These are phyloP conservation scores for Platismatia glauca DNA, from an alignment of 495 filamentous ascomycete species.

Conservation along the genomic window DNA sequence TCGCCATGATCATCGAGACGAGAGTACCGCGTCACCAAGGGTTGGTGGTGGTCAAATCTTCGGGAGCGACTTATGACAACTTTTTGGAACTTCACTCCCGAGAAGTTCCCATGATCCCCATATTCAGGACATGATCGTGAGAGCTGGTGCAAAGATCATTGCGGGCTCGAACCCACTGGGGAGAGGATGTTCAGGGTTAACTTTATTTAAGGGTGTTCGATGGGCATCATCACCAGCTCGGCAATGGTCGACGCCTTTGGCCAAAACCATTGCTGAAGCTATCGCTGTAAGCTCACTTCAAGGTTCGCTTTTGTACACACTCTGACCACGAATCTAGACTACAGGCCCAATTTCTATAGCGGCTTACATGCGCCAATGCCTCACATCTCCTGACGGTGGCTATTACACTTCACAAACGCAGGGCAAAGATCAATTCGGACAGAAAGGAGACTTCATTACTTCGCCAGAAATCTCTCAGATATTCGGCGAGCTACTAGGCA, in stretches of 20 bases:
- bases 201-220: constrained; percentile 4
- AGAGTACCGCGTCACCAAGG: not conserved
- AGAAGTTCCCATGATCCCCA: not conserved
- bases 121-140: constrained; percentile 5
- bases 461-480: constrained; percentile 96
- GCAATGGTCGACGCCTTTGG: constrained; percentile 84
- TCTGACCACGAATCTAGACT: constrained; percentile 34
- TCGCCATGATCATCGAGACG: constrained; percentile 44
- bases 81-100: not conserved
- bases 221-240: constrained; percentile 21
- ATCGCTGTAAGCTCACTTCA: constrained; percentile 55
- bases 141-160: not conserved
- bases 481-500: constrained; percentile 85
- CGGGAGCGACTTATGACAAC: not conserved
- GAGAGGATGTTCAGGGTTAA: not conserved
- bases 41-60: constrained; percentile 5
- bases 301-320: not conserved
- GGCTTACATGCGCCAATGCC: constrained; percentile 95
- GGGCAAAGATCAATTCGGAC: constrained; percentile 75
- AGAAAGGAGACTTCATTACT: constrained; percentile 88
- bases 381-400: constrained; percentile 81
- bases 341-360: constrained; percentile 90
- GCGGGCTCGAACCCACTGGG: constrained; percentile 2
- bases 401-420: constrained; percentile 66
- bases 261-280: constrained; percentile 71